Percentiles rank a stretch among this genome's conserved stretches.
Conservation (phyloP, 208 protist genomes). For the Crithidia brevicula region DNA sequence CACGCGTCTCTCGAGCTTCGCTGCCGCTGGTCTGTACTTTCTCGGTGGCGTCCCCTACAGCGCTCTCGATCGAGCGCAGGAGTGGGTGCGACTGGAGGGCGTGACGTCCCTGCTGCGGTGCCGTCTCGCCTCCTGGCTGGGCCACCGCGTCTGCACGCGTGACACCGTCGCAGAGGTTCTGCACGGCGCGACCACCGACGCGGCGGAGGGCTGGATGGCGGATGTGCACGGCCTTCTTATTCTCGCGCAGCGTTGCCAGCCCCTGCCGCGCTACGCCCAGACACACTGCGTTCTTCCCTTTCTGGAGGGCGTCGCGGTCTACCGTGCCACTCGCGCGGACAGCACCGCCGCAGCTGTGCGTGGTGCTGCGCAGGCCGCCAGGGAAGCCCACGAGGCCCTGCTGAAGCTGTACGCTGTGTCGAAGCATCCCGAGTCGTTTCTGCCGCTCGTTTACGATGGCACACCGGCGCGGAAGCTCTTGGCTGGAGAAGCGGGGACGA, state of each 20-base stretch:
- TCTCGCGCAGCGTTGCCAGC: conserved; percentile 48
- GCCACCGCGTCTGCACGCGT: conserved; percentile 29
- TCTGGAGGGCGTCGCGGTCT: conserved; percentile 59
- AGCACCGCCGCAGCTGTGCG: neutral
- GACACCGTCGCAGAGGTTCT: conserved; percentile 21
- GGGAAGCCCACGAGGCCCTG: conserved; percentile 63
- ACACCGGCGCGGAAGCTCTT: conserved; percentile 12
- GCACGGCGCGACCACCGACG: conserved; percentile 1
- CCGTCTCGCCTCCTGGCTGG: conserved; percentile 47
- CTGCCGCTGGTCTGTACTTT: conserved; percentile 59
- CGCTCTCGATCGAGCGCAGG: conserved; percentile 33
- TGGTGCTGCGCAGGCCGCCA: conserved; percentile 36
- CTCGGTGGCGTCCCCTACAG: conserved; percentile 52
- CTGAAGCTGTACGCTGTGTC: conserved; percentile 60
- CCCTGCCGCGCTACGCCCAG: conserved; percentile 50
- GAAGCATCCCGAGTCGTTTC: conserved; percentile 41
- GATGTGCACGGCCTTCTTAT: conserved; percentile 41
- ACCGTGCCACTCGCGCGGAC: conserved; percentile 2
- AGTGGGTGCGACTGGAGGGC: conserved; percentile 63
- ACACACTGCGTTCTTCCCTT: conserved; percentile 57
- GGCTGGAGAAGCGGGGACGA: neutral
- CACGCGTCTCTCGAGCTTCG: conserved; percentile 42
- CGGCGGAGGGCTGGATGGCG: conserved; percentile 35
- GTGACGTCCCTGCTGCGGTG: conserved; percentile 62
- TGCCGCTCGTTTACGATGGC: conserved; percentile 53